Conservation (phyloP, 2,329 filamentous ascomycete species). For the Botryotinia calthae region DNA sequence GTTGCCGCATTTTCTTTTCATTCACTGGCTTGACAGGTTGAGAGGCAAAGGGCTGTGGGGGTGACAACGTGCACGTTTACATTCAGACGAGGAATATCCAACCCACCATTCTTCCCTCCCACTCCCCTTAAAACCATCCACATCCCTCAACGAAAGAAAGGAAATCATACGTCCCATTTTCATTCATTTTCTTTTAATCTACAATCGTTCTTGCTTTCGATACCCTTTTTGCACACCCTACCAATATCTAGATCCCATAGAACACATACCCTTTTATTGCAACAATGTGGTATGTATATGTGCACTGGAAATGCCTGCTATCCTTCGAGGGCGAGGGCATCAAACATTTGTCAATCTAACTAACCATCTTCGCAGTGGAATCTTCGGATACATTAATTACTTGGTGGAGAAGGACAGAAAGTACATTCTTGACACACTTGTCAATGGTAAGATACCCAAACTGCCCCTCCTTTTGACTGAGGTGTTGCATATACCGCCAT, state of each 20-base stretch:
- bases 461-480: constrained; percentile 19
- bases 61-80: constrained; percentile 13
- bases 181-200: constrained; percentile 10
- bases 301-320: background rate
- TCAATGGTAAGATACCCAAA: constrained; percentile 64
- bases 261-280: background rate
- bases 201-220: constrained; percentile 18
- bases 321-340: constrained; percentile 4
- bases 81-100: constrained; percentile 13
- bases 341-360: constrained; percentile 9
- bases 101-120: background rate
- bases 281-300: constrained; percentile 34
- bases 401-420: constrained; percentile 97
- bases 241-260: constrained; percentile 1
- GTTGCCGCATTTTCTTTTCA: background rate
- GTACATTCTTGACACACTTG: constrained; percentile 91
- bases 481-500: background rate
- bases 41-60: constrained; percentile 12
- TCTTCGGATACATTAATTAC: constrained; percentile 99
- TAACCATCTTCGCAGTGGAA: constrained; percentile 59
- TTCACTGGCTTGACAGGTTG: background rate
- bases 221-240: constrained; percentile 6
- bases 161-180: background rate
- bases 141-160: constrained; percentile 12
- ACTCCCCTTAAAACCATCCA: constrained; percentile 16